phyloP scores from a whole-genome alignment of 257 asterid genomes.

The Solanum stenotomum region DNA sequence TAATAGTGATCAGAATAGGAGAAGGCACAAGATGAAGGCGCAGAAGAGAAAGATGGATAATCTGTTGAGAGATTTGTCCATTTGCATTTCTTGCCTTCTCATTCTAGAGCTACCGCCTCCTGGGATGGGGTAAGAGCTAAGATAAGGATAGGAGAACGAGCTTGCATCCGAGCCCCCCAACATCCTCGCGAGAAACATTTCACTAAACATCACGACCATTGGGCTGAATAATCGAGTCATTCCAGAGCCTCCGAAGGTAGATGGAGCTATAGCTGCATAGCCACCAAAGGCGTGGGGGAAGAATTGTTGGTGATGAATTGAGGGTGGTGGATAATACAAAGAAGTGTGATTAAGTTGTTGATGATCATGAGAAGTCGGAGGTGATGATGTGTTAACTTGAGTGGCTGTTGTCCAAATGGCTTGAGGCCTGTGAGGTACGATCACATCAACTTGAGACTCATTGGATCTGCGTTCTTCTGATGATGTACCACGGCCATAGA shows the following conservation, averaged over 20 bases:
- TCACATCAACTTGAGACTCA: neutral
- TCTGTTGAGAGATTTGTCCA: slow-evolving; percentile 75
- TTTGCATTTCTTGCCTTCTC: slow-evolving; percentile 75
- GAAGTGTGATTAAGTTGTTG: neutral
- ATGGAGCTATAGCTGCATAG: slow-evolving; percentile 28
- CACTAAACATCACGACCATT: slow-evolving; percentile 65
- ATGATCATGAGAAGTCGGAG: neutral
- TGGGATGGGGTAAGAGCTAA: slow-evolving; percentile 31
- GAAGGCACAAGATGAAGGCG: slow-evolving; percentile 64
- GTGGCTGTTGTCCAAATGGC: neutral
- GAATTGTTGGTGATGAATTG: slow-evolving; percentile 20
- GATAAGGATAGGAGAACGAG: slow-evolving; percentile 42
- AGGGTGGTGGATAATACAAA: neutral
- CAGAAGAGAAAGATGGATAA: slow-evolving; percentile 60
- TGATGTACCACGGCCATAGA: slow-evolving; percentile 23
- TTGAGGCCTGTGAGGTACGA: slow-evolving; percentile 16
- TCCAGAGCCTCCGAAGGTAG: slow-evolving; percentile 27
- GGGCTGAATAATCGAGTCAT: slow-evolving; percentile 47
- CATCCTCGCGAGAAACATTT: slow-evolving; percentile 46
- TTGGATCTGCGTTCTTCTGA: neutral
- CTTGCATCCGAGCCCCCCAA: slow-evolving; percentile 52
- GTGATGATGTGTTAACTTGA: neutral
- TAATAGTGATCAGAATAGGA: slow-evolving; percentile 41
- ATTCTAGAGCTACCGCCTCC: slow-evolving; percentile 54
- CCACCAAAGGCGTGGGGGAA: slow-evolving; percentile 30